Percentiles rank a stretch among this genome's conserved stretches.
Conservation (phyloP, 495 filamentous ascomycete genomes). For the Diplogelasinospora grovesii region DNA sequence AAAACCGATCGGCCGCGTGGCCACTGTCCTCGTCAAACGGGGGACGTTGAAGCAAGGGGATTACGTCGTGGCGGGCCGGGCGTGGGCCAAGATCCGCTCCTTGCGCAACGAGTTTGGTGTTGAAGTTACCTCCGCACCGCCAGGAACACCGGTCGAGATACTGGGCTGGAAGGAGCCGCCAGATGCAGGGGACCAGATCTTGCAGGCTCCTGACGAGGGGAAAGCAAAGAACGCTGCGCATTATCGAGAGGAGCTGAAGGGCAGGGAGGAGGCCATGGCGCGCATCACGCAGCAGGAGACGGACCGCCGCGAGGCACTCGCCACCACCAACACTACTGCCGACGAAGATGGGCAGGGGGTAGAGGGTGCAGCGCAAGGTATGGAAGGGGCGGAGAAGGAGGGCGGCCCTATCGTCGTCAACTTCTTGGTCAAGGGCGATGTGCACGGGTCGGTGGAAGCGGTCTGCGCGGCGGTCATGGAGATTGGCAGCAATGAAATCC, state of each 20-base stretch:
- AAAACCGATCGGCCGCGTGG: conserved; percentile 77
- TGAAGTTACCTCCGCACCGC: conserved; percentile 64
- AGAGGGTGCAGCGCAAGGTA: conserved; percentile 1
- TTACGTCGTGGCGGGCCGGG: conserved; percentile 77
- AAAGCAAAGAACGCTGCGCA: conserved; percentile 75
- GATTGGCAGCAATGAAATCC: conserved; percentile 78
- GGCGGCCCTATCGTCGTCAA: conserved; percentile 58
- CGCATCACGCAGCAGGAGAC: conserved; percentile 24
- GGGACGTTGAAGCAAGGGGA: conserved; percentile 80
- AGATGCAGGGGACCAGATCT: conserved; percentile 76
- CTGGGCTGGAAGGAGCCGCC: conserved; percentile 93
- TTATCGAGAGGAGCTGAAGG: conserved; percentile 55
- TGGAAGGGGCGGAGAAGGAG: conserved; percentile 40
- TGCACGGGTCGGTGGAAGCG: conserved; percentile 87
- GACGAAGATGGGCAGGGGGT: conserved; percentile 4
- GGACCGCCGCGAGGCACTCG: conserved; percentile 47
- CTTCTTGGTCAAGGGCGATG: conserved; percentile 89
- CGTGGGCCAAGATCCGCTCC: conserved; percentile 75
- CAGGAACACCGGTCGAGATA: conserved; percentile 85
- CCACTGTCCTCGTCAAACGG: conserved; percentile 80
- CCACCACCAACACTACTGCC: too few species aligned
- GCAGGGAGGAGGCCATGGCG: conserved; percentile 31
- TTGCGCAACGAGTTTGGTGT: conserved; percentile 81
- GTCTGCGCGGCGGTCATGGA: conserved; percentile 65
- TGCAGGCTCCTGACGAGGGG: conserved; percentile 74